phyloP scores from a whole-genome alignment of 2,329 filamentous ascomycete species.

The Aspergillus awamori region DNA sequence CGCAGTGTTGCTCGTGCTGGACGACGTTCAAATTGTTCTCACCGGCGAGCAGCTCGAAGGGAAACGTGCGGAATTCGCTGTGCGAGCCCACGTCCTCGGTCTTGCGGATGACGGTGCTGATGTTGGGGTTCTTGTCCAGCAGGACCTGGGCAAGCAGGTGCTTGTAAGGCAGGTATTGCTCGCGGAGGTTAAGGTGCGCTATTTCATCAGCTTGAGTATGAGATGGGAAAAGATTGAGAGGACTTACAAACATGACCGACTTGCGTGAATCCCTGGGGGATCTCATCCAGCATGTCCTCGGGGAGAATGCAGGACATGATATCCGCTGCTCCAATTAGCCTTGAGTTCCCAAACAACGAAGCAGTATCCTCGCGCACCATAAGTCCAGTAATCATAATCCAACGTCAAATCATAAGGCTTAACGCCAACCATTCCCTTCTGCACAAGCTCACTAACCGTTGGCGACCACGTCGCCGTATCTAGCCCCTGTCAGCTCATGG shows the following conservation, averaged over 20 bases:
- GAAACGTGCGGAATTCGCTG: conserved; percentile 87
- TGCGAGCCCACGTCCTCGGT: conserved; percentile 82
- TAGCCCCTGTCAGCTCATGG: conserved; percentile 34
- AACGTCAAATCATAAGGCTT: conserved; percentile 75
- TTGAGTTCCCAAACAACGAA: not conserved
- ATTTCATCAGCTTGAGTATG: conserved; percentile 21
- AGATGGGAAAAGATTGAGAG: conserved; percentile 1
- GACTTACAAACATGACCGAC: conserved; percentile 80
- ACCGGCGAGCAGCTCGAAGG: conserved; percentile 86
- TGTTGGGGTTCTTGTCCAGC: conserved; percentile 80
- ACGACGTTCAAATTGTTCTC: conserved; percentile 81
- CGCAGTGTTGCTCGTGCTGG: conserved; percentile 77
- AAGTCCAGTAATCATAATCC: conserved; percentile 84
- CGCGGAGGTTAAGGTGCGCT: conserved; percentile 89
- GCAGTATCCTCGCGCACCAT: conserved; percentile 57
- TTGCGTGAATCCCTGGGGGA: conserved; percentile 82
- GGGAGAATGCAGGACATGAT: conserved; percentile 82
- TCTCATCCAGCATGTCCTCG: conserved; percentile 74
- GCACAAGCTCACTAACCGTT: conserved; percentile 68
- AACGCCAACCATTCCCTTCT: conserved; percentile 68
- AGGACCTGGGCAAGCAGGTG: conserved; percentile 81
- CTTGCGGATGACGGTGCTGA: conserved; percentile 95
- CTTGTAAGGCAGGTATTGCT: conserved; percentile 83
- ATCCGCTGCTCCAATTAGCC: conserved; percentile 60
- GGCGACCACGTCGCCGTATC: conserved; percentile 76